These are phyloP conservation scores for Boletus vermiculosoides DNA, from an alignment of 768 basidiomycete species.

Conservation along the genomic window DNA sequence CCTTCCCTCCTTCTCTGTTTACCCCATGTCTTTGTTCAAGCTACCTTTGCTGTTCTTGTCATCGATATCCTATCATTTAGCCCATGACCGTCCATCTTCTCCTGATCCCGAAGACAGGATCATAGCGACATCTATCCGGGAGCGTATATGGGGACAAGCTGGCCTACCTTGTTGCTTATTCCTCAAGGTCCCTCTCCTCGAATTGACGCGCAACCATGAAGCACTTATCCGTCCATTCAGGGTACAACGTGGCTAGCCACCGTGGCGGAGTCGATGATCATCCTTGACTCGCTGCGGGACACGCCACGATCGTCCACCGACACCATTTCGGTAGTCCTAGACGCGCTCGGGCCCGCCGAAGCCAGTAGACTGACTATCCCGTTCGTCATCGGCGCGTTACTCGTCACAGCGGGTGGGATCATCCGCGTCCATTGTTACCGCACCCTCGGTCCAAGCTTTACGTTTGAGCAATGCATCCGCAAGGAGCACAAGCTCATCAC, in stretches of 20 bases:
- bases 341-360: conserved; percentile 10
- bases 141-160: conserved; percentile 7
- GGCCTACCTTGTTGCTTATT: background rate
- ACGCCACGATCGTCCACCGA: background rate
- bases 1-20: too few species aligned
- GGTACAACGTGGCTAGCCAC: too few species aligned
- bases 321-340: background rate
- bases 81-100: background rate
- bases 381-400: conserved; percentile 5
- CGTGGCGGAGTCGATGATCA: background rate
- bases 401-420: conserved; percentile 3
- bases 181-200: background rate
- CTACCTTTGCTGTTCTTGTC: conserved; percentile 8
- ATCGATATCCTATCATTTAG: conserved; percentile 4
- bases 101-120: conserved; percentile 4
- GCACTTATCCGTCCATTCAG: background rate
- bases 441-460: conserved; percentile 22
- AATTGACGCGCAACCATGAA: background rate
- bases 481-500: conserved; percentile 26
- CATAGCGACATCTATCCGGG: background rate
- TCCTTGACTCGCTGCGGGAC: background rate
- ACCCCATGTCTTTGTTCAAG: conserved; percentile 11
- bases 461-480: conserved; percentile 18
- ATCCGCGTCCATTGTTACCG: conserved; percentile 9
- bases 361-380: conserved; percentile 2